These are phyloP conservation scores for Mortierella hygrophila DNA, from an alignment of 192 early-diverging fungal genomes.

Conservation along the genomic window DNA sequence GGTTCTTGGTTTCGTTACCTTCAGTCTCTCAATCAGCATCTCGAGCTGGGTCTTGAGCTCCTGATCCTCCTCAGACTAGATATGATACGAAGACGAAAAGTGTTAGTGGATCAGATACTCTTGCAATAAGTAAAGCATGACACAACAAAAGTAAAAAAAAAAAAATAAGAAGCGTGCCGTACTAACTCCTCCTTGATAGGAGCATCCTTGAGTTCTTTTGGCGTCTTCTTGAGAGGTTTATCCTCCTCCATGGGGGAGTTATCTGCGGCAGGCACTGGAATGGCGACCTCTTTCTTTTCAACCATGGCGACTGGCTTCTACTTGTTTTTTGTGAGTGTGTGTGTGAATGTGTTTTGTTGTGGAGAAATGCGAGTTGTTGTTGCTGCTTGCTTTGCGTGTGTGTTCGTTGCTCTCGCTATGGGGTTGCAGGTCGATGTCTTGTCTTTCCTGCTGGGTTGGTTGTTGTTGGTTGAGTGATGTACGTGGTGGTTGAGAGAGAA, in stretches of 20 bases:
- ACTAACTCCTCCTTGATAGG: slow-evolving; percentile 55
- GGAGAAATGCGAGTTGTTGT: slow-evolving; percentile 1
- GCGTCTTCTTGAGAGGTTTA: slow-evolving; percentile 57
- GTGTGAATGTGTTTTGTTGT: slow-evolving; percentile 3
- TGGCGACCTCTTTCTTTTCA: slow-evolving; percentile 47
- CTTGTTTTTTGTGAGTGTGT: not conserved
- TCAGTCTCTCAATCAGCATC: slow-evolving; percentile 92
- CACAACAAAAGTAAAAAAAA: not conserved
- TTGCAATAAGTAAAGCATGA: not conserved
- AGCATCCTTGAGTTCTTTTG: slow-evolving; percentile 56
- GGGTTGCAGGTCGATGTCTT: not conserved
- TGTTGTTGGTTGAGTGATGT: not conserved
- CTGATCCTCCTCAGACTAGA: slow-evolving; percentile 96
- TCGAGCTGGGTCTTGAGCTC: slow-evolving; percentile 94
- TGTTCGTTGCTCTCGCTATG: not conserved
- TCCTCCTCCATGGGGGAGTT: slow-evolving; percentile 57
- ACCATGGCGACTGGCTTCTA: slow-evolving; percentile 27
- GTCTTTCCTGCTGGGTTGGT: not conserved
- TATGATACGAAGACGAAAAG: not conserved
- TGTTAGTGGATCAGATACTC: not conserved
- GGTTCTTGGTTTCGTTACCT: slow-evolving; percentile 62
- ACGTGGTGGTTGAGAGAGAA: not conserved
- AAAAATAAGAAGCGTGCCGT: not conserved
- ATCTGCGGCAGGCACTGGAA: slow-evolving; percentile 53
- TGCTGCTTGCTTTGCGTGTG: not conserved